Base-by-base conservation (phyloP, 1,284 basidiomycete genomes). In the Ustilago sp. region DNA sequence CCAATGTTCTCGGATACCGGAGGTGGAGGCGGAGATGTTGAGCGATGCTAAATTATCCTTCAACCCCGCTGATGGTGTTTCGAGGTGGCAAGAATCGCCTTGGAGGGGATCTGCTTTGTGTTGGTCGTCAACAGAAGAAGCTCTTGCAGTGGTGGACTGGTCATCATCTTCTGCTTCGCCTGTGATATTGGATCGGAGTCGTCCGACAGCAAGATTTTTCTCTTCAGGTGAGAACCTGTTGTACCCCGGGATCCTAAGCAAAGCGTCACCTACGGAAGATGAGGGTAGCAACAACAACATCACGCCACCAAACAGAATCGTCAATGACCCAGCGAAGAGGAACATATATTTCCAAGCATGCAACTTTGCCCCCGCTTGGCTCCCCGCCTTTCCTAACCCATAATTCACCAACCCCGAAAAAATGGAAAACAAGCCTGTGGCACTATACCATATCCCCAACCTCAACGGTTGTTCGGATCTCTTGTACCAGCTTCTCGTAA, bases 281-380 rank as follows among this genome's bases (percentile, higher is more conserved):
- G 86, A 83, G 8, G 89, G 89, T 11, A 89, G 65, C 19, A 88
- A 68, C 43, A 87, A 71, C 70, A 86, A 81, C 63, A 89, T 74
- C 23, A 88, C 78, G 31, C 87, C 71, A 2, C 88, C 84, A 85
- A 88, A 88, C 3, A 85, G 50, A 55, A 89, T 88, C 7, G 88
- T 89, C 50, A 88, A 63, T 7, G 83, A 78, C 2, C 89, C 89
- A n/a, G 87, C 88, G 56, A 88, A 88, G 63, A 88, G 85, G 82
- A 87, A 88, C 86, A 89, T 87, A 70, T 87, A 87, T 80, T 89
- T 88, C 89, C 89, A 89, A 0, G 87, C 85, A 19, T 86, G 82
- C 12, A 87, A 72, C 8, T 85, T 65, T 1, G 86, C 82, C 7
- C 80, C 79, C 0, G 57, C 36, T 8, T 38, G 55, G 9, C 83